Base-by-base conservation (phyloP, 495 filamentous ascomycete genomes). In the Chaetomidium leptoderma region DNA sequence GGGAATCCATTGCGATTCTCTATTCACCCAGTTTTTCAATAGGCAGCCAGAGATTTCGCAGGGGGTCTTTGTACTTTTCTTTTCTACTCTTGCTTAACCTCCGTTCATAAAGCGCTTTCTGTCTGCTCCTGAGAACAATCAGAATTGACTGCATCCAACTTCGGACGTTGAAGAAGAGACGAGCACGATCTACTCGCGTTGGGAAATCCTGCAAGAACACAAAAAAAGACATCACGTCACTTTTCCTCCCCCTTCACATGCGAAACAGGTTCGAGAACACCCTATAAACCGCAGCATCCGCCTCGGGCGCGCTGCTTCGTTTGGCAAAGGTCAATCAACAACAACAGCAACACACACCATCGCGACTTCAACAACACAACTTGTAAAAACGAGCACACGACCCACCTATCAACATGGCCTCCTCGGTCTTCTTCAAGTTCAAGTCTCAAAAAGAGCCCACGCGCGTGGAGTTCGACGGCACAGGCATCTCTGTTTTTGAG, bases 351-450 rank as follows among this genome's bases (percentile, higher is more conserved):
- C n/a, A n/a, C n/a, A 36, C 47, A 29, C 36, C 32, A 4, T 10
- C 2, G 21, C 42, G 13, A 1, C 4, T 33, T 40, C 45, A 55
- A 23, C 44, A 24, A 37, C 46, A 36, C 47, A 16, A 37, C 49
- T 6, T 45, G 36, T 36, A 42, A 60, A 46, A 24, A 45, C 61
- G 45, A 10, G 24, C 21, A 48, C 39, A 8, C 62, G 51, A 58
- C n/a, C n/a, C 49, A 50, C 11, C 59, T 26, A 19, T 32, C 76
- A 86, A 66, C 71, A 98, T 98, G 93, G 81, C 92, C 75, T 97
- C 95, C 55, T 97, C 91, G 61, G 92, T 99, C 71, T 97, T 96
- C 77, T 97, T 96, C 88, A 96, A 95, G 77, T 99, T 97, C 88
- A 97, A 97, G 80, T 97, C 92, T 57, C 90, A 93, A 71, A 96